Conservation (phyloP, 78 protist genomes). For the Neovahlkampfia damariscottae region DNA sequence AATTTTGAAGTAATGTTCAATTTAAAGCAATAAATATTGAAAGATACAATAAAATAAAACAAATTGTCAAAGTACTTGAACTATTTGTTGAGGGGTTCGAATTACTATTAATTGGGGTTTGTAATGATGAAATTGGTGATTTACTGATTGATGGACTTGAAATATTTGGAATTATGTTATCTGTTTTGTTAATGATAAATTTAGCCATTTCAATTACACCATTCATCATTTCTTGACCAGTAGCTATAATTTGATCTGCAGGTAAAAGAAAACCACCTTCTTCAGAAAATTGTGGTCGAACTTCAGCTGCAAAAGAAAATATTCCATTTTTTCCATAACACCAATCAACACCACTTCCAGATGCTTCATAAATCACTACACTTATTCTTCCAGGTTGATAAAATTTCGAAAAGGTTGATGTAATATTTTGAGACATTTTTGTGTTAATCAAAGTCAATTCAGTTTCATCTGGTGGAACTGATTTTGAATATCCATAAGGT, state of each 20-base stretch:
- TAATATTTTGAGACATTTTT: slow-evolving; percentile 5
- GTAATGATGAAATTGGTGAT: too few species aligned
- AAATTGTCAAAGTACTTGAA: too few species aligned
- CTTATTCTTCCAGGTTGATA: too few species aligned
- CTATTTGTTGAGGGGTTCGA: too few species aligned
- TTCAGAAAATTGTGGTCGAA: slow-evolving; percentile 25
- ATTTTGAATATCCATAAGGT: slow-evolving; percentile 15
- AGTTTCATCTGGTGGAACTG: slow-evolving; percentile 18
- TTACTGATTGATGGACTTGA: too few species aligned
- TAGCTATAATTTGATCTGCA: slow-evolving; percentile 23
- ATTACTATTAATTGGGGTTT: too few species aligned
- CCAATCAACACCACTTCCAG: slow-evolving; percentile 32
- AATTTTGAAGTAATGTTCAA: too few species aligned
- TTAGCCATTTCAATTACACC: too few species aligned
- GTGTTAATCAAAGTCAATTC: neutral
- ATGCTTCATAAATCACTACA: slow-evolving; percentile 13
- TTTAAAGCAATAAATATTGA: too few species aligned
- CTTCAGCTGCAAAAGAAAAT: slow-evolving; percentile 17
- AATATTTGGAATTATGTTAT: too few species aligned
- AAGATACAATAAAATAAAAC: too few species aligned
- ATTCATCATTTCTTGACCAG: slow-evolving; percentile 29
- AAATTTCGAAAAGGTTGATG: neutral
- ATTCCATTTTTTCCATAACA: neutral
- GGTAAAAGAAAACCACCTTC: slow-evolving; percentile 43
- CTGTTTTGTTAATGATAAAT: too few species aligned